These are phyloP conservation scores for Clohesyomyces aquaticus DNA, from an alignment of 495 filamentous ascomycete genomes.

Conservation along the genomic window DNA sequence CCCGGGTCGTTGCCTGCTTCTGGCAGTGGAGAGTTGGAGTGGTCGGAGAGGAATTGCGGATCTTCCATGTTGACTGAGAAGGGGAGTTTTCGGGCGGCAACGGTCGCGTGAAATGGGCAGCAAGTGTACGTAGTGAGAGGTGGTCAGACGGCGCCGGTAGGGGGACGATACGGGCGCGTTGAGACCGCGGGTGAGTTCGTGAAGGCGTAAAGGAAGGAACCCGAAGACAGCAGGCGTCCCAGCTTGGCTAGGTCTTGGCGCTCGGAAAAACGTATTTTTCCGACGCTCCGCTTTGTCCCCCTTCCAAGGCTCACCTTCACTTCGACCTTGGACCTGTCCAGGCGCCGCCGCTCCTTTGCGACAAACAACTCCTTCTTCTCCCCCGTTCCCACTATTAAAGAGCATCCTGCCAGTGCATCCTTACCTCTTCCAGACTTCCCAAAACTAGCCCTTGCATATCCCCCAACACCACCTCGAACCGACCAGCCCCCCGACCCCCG, in stretches of 20 bases:
- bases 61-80: slow-evolving; percentile 32
- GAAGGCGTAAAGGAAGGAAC: neutral
- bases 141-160: neutral
- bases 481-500: neutral
- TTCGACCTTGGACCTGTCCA: too few relatives aligned
- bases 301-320: neutral
- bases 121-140: neutral
- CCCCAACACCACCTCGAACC: neutral
- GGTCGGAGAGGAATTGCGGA: slow-evolving; percentile 19
- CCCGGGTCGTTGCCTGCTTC: slow-evolving; percentile 52
- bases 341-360: too few relatives aligned
- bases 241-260: neutral
- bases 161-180: neutral
- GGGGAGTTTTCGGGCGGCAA: neutral
- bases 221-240: too few relatives aligned
- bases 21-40: slow-evolving; percentile 40
- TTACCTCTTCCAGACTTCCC: neutral
- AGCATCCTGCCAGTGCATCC: neutral
- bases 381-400: neutral
- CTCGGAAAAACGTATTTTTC: neutral
- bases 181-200: neutral
- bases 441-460: neutral
- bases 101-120: neutral
- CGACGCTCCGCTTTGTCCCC: neutral
- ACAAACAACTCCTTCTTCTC: too few relatives aligned